Conservation (phyloP, 2,329 filamentous ascomycete genomes). For the Simplicillium aogashimaense region DNA sequence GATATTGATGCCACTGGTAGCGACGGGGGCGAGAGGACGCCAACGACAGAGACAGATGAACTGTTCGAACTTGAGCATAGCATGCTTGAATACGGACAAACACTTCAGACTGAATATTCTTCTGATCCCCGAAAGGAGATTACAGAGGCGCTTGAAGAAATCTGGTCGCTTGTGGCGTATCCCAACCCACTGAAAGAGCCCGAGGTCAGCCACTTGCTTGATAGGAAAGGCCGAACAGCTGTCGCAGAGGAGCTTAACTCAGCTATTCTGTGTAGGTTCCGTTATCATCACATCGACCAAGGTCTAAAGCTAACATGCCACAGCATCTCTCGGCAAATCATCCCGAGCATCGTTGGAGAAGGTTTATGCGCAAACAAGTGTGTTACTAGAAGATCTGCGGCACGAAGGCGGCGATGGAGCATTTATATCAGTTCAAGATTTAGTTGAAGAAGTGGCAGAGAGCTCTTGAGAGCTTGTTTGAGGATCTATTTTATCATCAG, state of each 20-base stretch:
- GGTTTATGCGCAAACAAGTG: constrained; percentile 76
- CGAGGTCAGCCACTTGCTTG: constrained; percentile 68
- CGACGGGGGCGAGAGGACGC: constrained; percentile 44
- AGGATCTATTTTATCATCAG: too few relatives aligned
- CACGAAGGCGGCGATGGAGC: constrained; percentile 72
- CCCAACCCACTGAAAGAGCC: constrained; percentile 65
- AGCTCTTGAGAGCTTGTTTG: neutral
- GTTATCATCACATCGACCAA: neutral
- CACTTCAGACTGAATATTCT: constrained; percentile 67
- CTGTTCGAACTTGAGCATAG: constrained; percentile 48
- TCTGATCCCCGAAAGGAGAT: constrained; percentile 61
- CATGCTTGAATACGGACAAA: constrained; percentile 70
- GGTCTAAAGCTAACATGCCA: constrained; percentile 9
- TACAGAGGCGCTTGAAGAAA: constrained; percentile 65
- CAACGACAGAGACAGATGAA: constrained; percentile 18
- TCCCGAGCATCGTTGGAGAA: constrained; percentile 78
- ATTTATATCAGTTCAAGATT: constrained; percentile 57
- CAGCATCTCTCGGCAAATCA: constrained; percentile 84
- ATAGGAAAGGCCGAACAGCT: constrained; percentile 60
- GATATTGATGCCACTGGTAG: constrained; percentile 43
- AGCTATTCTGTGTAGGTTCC: constrained; percentile 70
- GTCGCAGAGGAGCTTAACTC: constrained; percentile 93
- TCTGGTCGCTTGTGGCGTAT: constrained; percentile 84
- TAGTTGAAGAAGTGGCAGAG: constrained; percentile 27
- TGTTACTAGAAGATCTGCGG: constrained; percentile 72